phyloP scores from a whole-genome alignment of 352 stramenopile genomes.

The Phytophthora lateralis region DNA sequence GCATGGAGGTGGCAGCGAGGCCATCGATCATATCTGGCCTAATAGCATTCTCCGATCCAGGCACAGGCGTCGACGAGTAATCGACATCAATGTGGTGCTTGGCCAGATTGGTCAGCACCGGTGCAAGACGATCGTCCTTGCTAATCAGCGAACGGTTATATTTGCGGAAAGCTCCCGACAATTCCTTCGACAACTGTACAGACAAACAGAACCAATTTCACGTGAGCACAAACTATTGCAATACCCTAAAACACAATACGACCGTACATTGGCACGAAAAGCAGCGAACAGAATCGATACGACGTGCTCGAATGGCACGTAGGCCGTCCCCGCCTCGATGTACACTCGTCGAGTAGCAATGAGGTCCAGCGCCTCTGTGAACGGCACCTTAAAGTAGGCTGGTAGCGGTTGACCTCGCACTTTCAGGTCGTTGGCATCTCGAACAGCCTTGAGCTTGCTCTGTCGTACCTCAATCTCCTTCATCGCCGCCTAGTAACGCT shows the following conservation, averaged over 20 bases:
- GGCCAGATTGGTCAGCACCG: constrained; percentile 95
- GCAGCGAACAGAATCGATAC: constrained; percentile 94
- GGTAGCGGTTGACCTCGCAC: constrained; percentile 54
- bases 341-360: constrained; percentile 92
- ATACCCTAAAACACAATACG: not conserved
- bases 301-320: constrained; percentile 95
- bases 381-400: constrained; percentile 97
- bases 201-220: constrained; percentile 3
- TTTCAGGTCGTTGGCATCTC: constrained; percentile 62
- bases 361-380: constrained; percentile 96
- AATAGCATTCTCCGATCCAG: constrained; percentile 66
- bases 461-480: constrained; percentile 72
- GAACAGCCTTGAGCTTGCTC: constrained; percentile 74
- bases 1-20: constrained; percentile 93
- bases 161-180: constrained; percentile 89
- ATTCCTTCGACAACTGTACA: constrained; percentile 86
- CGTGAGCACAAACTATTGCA: constrained; percentile 4
- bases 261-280: constrained; percentile 89
- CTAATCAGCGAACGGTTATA: constrained; percentile 91
- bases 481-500: constrained; percentile 40
- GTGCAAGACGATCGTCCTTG: constrained; percentile 92
- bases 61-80: constrained; percentile 60
- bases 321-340: constrained; percentile 93
- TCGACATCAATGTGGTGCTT: constrained; percentile 96
- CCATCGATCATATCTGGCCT: constrained; percentile 93